Conservation (phyloP, 345 rosid genomes). For the Ricinus communis region DNA sequence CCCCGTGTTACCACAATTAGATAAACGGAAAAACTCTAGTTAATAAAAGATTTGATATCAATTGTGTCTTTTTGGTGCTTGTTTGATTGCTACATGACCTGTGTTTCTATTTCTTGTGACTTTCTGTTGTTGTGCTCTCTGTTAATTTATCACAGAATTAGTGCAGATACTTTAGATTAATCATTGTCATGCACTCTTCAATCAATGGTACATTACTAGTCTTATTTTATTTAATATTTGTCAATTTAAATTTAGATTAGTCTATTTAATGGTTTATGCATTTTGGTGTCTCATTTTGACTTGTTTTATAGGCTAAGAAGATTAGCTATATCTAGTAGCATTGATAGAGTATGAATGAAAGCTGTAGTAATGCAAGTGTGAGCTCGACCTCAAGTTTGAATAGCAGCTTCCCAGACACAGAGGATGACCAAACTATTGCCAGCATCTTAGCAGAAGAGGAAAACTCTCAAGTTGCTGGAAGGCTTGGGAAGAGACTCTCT, state of each 20-base stretch:
- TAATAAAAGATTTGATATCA: background rate
- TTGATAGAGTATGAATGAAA: conserved; percentile 49
- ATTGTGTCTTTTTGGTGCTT: background rate
- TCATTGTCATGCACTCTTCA: background rate
- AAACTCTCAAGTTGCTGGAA: conserved; percentile 38
- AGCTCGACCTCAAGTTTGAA: conserved; percentile 83
- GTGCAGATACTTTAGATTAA: background rate
- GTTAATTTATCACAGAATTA: no score
- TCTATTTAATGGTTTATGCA: background rate
- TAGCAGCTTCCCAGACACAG: conserved; percentile 73
- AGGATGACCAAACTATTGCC: conserved; percentile 84
- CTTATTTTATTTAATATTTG: background rate
- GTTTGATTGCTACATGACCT: background rate
- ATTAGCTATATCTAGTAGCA: background rate
- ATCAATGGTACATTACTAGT: background rate
- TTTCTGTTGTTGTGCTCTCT: no score
- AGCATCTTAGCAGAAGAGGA: conserved; percentile 67
- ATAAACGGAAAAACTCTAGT: background rate
- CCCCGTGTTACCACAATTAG: no score
- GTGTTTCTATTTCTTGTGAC: no score
- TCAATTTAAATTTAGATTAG: background rate
- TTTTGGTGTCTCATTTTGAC: background rate
- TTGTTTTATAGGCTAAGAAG: conserved; percentile 9
- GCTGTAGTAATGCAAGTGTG: conserved; percentile 49
- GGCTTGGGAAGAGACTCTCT: conserved; percentile 79